These are phyloP conservation scores for Paspalum vaginatum DNA, from an alignment of 176 grass and related monocot genomes.

Conservation along the genomic window DNA sequence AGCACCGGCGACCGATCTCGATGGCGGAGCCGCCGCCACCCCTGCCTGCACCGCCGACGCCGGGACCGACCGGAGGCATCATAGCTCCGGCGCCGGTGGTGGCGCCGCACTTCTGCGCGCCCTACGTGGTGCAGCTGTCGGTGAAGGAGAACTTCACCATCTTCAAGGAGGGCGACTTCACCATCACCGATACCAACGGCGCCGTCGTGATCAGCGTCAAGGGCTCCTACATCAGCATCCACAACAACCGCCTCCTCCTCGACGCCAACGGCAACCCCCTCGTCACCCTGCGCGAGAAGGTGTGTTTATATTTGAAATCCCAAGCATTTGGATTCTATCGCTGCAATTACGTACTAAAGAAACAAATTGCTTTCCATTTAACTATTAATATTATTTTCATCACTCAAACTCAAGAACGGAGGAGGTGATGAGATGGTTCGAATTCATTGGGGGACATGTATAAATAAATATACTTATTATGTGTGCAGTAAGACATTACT, in stretches of 20 bases:
- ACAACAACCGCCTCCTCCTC: slow-evolving; percentile 38
- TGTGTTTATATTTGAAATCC: neutral
- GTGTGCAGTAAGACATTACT: no score
- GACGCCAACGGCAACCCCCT: slow-evolving; percentile 46
- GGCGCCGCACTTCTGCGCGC: slow-evolving; percentile 48
- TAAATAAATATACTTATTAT: no score
- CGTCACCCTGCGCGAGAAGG: slow-evolving; percentile 55
- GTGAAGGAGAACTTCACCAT: slow-evolving; percentile 47
- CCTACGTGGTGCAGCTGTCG: slow-evolving; percentile 45
- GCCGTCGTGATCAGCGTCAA: slow-evolving; percentile 45
- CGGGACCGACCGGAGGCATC: neutral
- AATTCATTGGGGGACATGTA: no score
- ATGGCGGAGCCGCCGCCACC: neutral
- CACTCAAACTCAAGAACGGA: no score
- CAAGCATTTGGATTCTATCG: no score
- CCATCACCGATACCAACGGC: slow-evolving; percentile 50
- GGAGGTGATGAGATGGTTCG: no score
- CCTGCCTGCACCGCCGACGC: neutral
- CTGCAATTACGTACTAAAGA: no score
- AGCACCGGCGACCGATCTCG: neutral
- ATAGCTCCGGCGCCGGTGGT: slow-evolving; percentile 36
- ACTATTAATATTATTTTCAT: no score
- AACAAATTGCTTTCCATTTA: no score
- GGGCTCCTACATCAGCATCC: slow-evolving; percentile 40
- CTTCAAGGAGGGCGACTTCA: slow-evolving; percentile 39